Percentiles rank a stretch among this genome's conserved stretches.
Conservation (phyloP, 345 rosid genomes). For the Eucalyptus polyanthemos region DNA sequence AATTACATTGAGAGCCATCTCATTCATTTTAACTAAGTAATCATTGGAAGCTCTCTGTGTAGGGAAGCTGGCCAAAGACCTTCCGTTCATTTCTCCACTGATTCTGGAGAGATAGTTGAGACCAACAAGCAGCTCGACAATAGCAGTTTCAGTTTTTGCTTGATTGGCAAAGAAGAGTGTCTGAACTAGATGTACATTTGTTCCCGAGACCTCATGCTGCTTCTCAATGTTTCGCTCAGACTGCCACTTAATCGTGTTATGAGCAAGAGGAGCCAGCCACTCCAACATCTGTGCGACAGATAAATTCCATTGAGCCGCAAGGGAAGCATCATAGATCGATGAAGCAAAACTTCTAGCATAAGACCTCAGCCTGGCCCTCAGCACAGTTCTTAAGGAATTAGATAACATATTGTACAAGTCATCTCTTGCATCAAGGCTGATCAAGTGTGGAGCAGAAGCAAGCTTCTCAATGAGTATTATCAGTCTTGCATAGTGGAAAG, state of each 20-base stretch:
- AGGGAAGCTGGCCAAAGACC: neutral
- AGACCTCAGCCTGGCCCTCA: constrained; percentile 28
- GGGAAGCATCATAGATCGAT: constrained; percentile 25
- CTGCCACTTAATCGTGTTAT: constrained; percentile 45
- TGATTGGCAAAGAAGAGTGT: constrained; percentile 46
- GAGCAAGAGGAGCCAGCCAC: constrained; percentile 60
- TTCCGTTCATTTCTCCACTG: constrained; percentile 2
- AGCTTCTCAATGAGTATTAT: constrained; percentile 41
- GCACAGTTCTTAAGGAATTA: constrained; percentile 12
- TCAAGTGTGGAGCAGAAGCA: constrained; percentile 29
- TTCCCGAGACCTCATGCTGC: constrained; percentile 20
- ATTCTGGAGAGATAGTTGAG: constrained; percentile 35
- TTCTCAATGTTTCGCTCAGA: constrained; percentile 45
- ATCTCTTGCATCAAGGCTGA: constrained; percentile 30
- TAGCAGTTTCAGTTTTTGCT: constrained; percentile 56
- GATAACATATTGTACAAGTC: constrained; percentile 52
- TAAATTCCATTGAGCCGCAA: constrained; percentile 29
- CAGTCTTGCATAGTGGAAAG: constrained; percentile 48
- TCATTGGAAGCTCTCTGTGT: neutral
- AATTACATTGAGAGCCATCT: neutral
- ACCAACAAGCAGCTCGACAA: constrained; percentile 50
- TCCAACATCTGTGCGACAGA: constrained; percentile 24
- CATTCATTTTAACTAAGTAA: neutral
- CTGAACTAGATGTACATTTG: constrained; percentile 45
- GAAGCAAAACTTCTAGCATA: constrained; percentile 12